Evolutionary conservation across 129 eudicot genomes (phyloP).

Genomic region (Apium graveolens): DNA sequence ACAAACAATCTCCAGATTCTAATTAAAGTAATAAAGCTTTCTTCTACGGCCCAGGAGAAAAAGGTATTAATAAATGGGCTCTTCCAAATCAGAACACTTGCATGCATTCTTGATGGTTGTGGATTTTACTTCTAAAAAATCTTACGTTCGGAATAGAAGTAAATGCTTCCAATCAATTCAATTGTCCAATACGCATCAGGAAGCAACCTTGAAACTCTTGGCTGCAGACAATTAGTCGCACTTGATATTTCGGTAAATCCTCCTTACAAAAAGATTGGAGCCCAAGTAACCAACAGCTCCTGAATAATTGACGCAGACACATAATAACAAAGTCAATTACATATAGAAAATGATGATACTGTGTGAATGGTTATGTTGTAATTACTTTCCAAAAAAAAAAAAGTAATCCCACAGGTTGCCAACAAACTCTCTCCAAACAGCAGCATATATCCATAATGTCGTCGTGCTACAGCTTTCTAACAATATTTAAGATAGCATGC

Average conservation of each 20-base stretch:
- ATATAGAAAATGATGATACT: neutral
- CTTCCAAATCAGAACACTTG: neutral
- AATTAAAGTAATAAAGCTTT: slow-evolving; percentile 6
- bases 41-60: neutral
- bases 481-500: neutral
- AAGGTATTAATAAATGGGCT: slow-evolving; percentile 1
- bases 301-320: no score
- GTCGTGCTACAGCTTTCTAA: neutral
- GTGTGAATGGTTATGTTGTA: neutral
- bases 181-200: neutral
- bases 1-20: slow-evolving; percentile 4
- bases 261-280: no score
- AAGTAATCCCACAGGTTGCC: neutral
- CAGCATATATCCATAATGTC: neutral
- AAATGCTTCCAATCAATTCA: slow-evolving; percentile 10
- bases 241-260: no score
- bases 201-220: slow-evolving; percentile 2
- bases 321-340: neutral
- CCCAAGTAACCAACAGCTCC: no score
- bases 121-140: neutral
- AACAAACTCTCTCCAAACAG: neutral
- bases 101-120: neutral
- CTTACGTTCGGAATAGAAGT: neutral
- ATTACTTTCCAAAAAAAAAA: no score
- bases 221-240: no score